Conservation (phyloP, 805 yeast species). For the Nakazawaea ishiwadae region DNA sequence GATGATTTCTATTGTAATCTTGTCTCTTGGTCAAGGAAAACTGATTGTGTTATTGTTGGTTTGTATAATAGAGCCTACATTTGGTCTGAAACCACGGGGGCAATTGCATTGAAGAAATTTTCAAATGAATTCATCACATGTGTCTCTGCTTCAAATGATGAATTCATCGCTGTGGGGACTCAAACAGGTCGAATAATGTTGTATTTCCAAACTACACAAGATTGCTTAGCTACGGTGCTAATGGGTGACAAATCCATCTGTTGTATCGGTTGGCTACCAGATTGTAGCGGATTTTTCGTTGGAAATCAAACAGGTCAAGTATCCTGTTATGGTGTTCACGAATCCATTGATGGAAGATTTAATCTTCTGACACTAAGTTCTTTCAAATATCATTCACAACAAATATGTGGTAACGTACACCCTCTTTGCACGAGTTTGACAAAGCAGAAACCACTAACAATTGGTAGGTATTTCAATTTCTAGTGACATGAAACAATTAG, state of each 20-base stretch:
- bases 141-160: slow-evolving; percentile 48
- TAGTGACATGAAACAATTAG: slow-evolving; percentile 48
- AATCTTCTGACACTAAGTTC: slow-evolving; percentile 14
- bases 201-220: slow-evolving; percentile 29
- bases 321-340: slow-evolving; percentile 28
- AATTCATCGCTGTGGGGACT: slow-evolving; percentile 51
- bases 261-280: slow-evolving; percentile 57
- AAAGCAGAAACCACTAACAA: slow-evolving; percentile 19
- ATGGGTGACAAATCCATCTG: slow-evolving; percentile 45
- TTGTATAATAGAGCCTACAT: slow-evolving; percentile 51
- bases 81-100: slow-evolving; percentile 55
- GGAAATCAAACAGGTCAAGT: slow-evolving; percentile 70
- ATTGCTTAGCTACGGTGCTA: no score
- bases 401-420: slow-evolving; percentile 45
- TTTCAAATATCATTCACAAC: slow-evolving; percentile 49
- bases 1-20: slow-evolving; percentile 78
- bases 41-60: slow-evolving; percentile 60
- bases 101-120: slow-evolving; percentile 36
- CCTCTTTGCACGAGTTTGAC: background rate
- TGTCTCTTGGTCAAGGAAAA: slow-evolving; percentile 60
- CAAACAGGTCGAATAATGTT: slow-evolving; percentile 48
- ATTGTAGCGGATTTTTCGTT: slow-evolving; percentile 38
- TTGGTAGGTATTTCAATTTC: slow-evolving; percentile 56
- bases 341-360: slow-evolving; percentile 11
- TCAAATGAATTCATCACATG: slow-evolving; percentile 46